These are phyloP conservation scores for Corchorus olitorius DNA, from an alignment of 345 rosid species.

Conservation along the genomic window DNA sequence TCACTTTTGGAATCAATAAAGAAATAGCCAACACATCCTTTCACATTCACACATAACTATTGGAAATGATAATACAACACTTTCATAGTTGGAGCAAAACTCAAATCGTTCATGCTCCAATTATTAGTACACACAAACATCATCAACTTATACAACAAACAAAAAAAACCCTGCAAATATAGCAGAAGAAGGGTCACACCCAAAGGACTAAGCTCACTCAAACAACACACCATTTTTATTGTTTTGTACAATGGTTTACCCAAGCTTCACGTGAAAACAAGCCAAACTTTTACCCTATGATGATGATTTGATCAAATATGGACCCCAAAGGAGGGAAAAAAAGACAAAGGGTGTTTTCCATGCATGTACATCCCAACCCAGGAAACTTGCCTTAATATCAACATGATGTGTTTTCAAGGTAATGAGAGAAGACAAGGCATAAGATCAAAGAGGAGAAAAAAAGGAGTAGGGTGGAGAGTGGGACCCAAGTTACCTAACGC, in stretches of 20 bases:
- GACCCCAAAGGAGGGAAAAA: background rate
- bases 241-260: background rate
- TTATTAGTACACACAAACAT: background rate
- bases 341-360: background rate
- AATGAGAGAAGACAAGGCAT: constrained; percentile 31
- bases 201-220: background rate
- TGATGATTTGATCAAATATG: constrained; percentile 7
- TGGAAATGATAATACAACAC: constrained; percentile 8
- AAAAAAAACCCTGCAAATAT: background rate
- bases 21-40: background rate
- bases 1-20: background rate
- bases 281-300: background rate
- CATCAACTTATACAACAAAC: background rate
- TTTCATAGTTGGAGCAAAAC: background rate
- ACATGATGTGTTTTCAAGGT: constrained; percentile 24
- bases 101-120: constrained; percentile 14
- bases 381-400: constrained; percentile 25
- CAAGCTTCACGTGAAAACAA: constrained; percentile 10
- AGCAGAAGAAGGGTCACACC: background rate
- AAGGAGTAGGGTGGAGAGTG: constrained; percentile 28
- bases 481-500: constrained; percentile 51
- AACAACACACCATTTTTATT: background rate
- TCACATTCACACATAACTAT: background rate
- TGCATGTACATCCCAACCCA: background rate
- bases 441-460: constrained; percentile 25